A percentile compares a stretch with the other conserved stretches of the same genome.
phyloP scores from a whole-genome alignment of 1,139 yeast species.

The Scheffersomyces quercinus region DNA sequence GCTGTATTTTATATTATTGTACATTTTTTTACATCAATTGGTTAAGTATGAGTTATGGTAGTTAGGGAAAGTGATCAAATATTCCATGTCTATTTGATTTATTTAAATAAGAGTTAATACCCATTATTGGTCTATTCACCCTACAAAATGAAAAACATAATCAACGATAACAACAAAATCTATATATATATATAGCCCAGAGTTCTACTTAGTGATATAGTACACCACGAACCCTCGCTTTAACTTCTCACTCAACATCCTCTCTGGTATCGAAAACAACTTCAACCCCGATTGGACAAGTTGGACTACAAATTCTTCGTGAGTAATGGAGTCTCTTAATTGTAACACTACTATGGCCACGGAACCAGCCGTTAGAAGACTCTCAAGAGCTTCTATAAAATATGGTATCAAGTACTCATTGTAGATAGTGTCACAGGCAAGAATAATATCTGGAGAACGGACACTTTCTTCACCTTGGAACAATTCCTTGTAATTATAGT shows the following conservation, averaged over 20 bases:
- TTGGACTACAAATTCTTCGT: constrained; percentile 46
- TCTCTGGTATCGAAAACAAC: constrained; percentile 28
- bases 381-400: constrained; percentile 45
- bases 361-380: constrained; percentile 33
- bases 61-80: no score
- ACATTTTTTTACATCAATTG: no score
- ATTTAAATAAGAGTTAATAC: no score
- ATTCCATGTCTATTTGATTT: no score
- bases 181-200: no score
- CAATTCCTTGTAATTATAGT: constrained; percentile 17
- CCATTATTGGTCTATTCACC: no score
- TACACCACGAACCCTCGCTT: constrained; percentile 48
- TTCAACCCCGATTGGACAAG: constrained; percentile 18
- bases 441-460: constrained; percentile 41
- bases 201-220: constrained; percentile 17
- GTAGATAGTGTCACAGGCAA: constrained; percentile 73
- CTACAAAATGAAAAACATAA: no score
- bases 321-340: constrained; percentile 53
- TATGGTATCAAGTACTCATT: constrained; percentile 60
- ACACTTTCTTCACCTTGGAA: background rate
- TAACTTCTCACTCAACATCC: constrained; percentile 28
- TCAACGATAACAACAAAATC: no score
- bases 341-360: constrained; percentile 53
- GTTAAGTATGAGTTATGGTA: no score
- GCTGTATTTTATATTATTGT: no score